A percentile compares a stretch with the other conserved stretches of the same genome.
Conservation (phyloP, 1,284 basidiomycete genomes). For the Hymenochaete sp. region DNA sequence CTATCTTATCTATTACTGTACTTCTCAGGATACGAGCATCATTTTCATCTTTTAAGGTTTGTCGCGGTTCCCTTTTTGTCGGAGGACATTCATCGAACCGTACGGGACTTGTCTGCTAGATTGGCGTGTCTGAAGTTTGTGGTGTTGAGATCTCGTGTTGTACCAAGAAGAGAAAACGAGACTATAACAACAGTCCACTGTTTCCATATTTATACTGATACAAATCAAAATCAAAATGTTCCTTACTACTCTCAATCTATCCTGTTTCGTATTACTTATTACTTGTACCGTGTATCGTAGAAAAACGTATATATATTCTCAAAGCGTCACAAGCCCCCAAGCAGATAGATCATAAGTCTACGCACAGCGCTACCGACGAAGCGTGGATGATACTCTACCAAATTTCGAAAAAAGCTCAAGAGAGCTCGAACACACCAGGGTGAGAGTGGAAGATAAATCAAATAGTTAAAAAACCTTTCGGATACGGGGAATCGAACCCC, state of each 20-base stretch:
- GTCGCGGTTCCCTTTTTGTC: background rate
- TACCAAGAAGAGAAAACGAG: too few relatives aligned
- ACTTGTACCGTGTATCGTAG: background rate
- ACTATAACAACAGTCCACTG: background rate
- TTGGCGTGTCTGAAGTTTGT: background rate
- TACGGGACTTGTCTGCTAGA: background rate
- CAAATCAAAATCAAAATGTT: background rate
- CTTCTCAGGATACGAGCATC: conserved; percentile 7
- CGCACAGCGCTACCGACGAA: background rate
- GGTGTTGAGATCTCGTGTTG: background rate
- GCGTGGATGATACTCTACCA: background rate
- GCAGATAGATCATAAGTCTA: too few relatives aligned
- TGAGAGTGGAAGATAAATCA: background rate
- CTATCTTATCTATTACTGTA: background rate
- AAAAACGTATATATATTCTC: background rate
- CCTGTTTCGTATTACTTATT: background rate
- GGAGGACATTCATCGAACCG: background rate
- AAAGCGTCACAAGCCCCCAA: too few relatives aligned
- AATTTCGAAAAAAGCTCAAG: background rate
- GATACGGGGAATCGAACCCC: conserved; percentile 73
- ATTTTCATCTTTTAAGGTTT: conserved; percentile 8
- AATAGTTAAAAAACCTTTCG: conserved; percentile 24
- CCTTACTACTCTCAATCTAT: too few relatives aligned
- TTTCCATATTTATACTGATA: background rate
- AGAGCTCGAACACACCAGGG: background rate